Conservation (phyloP, 164 flowering plant genomes). For the Hamamelis virginiana region DNA sequence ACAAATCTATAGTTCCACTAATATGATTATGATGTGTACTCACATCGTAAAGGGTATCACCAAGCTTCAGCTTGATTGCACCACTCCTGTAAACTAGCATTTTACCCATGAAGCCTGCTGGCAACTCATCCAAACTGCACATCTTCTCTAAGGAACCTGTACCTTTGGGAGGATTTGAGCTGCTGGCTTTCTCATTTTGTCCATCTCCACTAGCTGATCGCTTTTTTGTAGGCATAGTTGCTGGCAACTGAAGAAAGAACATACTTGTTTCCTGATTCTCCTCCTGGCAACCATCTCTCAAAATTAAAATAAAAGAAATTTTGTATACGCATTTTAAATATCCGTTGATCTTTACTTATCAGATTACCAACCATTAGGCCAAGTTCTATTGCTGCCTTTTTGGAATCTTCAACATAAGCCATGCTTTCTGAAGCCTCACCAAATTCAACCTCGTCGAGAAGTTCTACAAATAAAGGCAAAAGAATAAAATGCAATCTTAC, state of each 20-base stretch:
- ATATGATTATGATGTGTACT: conserved; percentile 21
- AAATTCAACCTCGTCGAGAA: conserved; percentile 58
- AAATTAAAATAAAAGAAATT: background rate
- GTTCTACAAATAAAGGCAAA: conserved; percentile 27
- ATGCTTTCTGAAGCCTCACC: conserved; percentile 25
- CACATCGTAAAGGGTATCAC: conserved; percentile 58
- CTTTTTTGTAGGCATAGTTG: conserved; percentile 38
- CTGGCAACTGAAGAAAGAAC: conserved; percentile 53
- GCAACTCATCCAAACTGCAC: conserved; percentile 33
- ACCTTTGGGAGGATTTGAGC: conserved; percentile 14
- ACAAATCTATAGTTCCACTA: no score
- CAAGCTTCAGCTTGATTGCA: conserved; percentile 60
- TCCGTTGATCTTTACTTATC: background rate
- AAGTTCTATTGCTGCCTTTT: conserved; percentile 42
- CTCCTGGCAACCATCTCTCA: conserved; percentile 34
- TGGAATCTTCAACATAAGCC: conserved; percentile 31
- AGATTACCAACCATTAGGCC: conserved; percentile 49
- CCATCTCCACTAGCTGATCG: conserved; percentile 15
- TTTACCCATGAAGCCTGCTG: conserved; percentile 58
- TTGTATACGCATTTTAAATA: background rate
- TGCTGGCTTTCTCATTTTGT: conserved; percentile 8
- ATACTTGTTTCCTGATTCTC: conserved; percentile 35
- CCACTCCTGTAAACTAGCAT: conserved; percentile 61
- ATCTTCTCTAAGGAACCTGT: conserved; percentile 14
- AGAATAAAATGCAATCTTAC: background rate